Evolutionary conservation across 352 stramenopile genomes (phyloP).

Genomic region (Phytophthora constricta): DNA sequence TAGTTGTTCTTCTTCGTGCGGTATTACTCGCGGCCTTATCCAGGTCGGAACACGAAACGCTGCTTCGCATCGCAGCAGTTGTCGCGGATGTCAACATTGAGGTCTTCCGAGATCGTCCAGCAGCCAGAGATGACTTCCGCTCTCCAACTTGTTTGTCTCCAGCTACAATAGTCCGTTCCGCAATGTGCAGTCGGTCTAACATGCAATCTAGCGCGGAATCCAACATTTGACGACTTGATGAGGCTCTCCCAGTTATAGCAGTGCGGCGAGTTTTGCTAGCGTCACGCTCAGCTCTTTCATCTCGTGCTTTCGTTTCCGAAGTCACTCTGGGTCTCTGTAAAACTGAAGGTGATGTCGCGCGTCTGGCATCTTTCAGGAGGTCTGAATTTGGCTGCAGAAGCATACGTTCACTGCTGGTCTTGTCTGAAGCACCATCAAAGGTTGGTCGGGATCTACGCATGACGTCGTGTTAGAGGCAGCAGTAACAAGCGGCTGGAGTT

Average conservation of each 20-base stretch:
- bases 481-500: neutral
- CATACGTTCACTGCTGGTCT: constrained; percentile 1
- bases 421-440: neutral
- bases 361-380: neutral
- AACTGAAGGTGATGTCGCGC: constrained; percentile 2
- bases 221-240: constrained; percentile 7
- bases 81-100: neutral
- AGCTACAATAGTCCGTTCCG: constrained; percentile 28
- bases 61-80: neutral
- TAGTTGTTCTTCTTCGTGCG: neutral
- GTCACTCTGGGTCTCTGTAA: neutral
- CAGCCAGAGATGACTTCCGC: constrained; percentile 6
- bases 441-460: neutral
- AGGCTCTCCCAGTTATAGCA: constrained; percentile 1
- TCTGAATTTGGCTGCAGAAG: neutral
- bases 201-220: constrained; percentile 20
- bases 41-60: constrained; percentile 15
- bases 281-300: neutral
- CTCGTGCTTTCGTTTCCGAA: neutral
- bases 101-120: constrained; percentile 13
- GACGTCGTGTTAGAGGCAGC: neutral
- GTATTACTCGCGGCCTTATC: neutral
- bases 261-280: constrained; percentile 1
- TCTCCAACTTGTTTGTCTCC: constrained; percentile 19
- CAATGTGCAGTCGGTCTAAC: constrained; percentile 21